phyloP scores from a whole-genome alignment of 2,329 filamentous ascomycete species.

The Fusarium brachygibbosum region DNA sequence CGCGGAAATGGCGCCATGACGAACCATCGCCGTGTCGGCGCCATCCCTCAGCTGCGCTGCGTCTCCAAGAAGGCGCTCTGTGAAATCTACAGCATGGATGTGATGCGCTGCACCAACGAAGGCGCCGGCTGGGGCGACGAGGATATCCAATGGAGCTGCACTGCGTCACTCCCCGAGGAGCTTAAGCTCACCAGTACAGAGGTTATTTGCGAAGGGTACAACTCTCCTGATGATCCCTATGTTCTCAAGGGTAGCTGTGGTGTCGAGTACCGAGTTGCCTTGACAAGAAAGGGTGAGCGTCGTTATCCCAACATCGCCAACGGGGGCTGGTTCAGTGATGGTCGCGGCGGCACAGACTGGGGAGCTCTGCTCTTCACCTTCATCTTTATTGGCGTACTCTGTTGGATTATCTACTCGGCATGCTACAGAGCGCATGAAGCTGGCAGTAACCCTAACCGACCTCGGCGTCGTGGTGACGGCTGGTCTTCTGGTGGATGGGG shows the following conservation, averaged over 20 bases:
- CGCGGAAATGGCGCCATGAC: slow-evolving; percentile 74
- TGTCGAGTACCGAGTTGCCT: slow-evolving; percentile 85
- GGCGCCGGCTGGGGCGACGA: slow-evolving; percentile 83
- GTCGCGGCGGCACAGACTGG: slow-evolving; percentile 52
- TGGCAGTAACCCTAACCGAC: slow-evolving; percentile 23
- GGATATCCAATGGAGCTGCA: slow-evolving; percentile 93
- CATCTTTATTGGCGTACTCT: slow-evolving; percentile 70
- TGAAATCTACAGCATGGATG: slow-evolving; percentile 78
- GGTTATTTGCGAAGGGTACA: slow-evolving; percentile 92
- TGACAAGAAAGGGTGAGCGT: slow-evolving; percentile 82
- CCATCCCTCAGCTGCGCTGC: slow-evolving; percentile 85
- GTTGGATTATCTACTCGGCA: slow-evolving; percentile 73
- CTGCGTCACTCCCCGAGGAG: slow-evolving; percentile 70
- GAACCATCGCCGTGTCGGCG: slow-evolving; percentile 78
- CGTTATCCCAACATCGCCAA: slow-evolving; percentile 72
- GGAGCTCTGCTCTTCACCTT: slow-evolving; percentile 68
- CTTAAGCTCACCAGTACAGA: slow-evolving; percentile 85
- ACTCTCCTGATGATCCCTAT: slow-evolving; percentile 80
- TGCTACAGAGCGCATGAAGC: slow-evolving; percentile 50
- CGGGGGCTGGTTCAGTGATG: slow-evolving; percentile 54
- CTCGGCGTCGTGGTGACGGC: slow-evolving; percentile 45
- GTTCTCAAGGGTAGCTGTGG: slow-evolving; percentile 94
- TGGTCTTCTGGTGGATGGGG: slow-evolving; percentile 56
- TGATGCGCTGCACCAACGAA: slow-evolving; percentile 91
- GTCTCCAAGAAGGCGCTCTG: slow-evolving; percentile 74